Percentiles rank a stretch among this genome's conserved stretches.
Evolutionary conservation across 768 basidiomycete genomes (phyloP).

Genomic region (Agrocybe chaxingu): DNA sequence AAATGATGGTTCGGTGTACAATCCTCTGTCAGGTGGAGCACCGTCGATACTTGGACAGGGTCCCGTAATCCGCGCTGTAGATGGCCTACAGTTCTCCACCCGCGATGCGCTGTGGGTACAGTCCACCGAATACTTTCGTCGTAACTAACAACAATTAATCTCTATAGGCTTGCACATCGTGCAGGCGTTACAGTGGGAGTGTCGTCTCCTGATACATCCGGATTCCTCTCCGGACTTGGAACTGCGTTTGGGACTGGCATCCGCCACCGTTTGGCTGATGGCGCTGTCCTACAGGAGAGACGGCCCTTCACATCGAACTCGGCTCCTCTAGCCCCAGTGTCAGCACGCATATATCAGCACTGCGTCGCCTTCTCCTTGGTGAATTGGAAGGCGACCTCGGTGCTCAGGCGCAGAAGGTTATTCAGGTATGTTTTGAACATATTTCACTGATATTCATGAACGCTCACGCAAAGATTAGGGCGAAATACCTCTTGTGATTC

Average conservation of each 20-base stretch:
- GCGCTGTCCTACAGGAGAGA: conserved; percentile 57
- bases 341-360: conserved; percentile 64
- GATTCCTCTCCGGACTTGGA: conserved; percentile 56
- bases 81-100: conserved; percentile 69
- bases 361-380: conserved; percentile 49
- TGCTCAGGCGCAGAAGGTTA: conserved; percentile 39
- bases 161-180: conserved; percentile 56
- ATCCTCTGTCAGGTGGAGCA: conserved; percentile 37
- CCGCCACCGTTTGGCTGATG: conserved; percentile 49
- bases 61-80: conserved; percentile 52
- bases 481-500: conserved; percentile 55
- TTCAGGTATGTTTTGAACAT: conserved; percentile 31
- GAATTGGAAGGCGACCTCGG: conserved; percentile 36
- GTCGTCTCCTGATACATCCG: conserved; percentile 45
- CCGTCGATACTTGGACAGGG: conserved; percentile 42
- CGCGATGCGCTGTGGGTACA: conserved; percentile 45
- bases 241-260: conserved; percentile 56
- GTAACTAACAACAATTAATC: not conserved
- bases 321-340: conserved; percentile 43
- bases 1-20: conserved; percentile 53
- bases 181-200: conserved; percentile 63
- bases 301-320: conserved; percentile 62
- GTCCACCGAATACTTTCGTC: not conserved
- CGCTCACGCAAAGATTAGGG: conserved; percentile 32
- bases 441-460: not conserved